Percentiles rank a stretch among this genome's conserved stretches.
phyloP scores from a whole-genome alignment of 345 rosid species.

The Rhodomyrtus tomentosa region DNA sequence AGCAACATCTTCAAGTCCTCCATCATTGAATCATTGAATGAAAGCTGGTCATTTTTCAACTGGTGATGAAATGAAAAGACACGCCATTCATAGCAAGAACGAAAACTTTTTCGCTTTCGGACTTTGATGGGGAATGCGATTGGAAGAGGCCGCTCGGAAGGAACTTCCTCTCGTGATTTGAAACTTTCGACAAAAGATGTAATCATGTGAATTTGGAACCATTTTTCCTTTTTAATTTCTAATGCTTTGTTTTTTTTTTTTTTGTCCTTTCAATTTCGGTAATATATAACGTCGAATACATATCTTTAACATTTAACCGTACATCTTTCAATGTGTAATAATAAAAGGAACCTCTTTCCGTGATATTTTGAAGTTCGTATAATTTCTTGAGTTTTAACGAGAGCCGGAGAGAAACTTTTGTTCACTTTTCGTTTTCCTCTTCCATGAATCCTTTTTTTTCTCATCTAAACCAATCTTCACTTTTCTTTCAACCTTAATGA shows the following conservation, averaged over 20 bases:
- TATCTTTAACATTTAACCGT: neutral
- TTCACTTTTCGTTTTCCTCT: neutral
- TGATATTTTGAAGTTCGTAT: neutral
- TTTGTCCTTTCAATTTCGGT: neutral
- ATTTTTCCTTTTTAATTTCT: neutral
- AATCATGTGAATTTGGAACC: neutral
- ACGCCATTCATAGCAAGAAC: neutral
- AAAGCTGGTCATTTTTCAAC: neutral
- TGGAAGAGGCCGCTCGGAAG: neutral
- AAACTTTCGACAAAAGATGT: neutral
- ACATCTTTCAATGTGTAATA: neutral
- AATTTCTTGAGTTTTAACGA: neutral
- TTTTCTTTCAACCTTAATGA: neutral
- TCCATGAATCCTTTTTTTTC: neutral
- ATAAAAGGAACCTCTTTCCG: neutral
- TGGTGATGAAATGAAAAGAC: conserved; percentile 6
- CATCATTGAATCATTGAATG: neutral
- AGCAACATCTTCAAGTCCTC: neutral
- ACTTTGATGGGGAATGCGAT: neutral
- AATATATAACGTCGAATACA: neutral
- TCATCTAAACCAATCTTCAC: neutral
- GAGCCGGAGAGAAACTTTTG: neutral
- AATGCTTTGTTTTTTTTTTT: neutral
- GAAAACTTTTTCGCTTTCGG: neutral
- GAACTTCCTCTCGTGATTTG: neutral